Percentiles rank a stretch among this genome's conserved stretches.
These are phyloP conservation scores for Croton laevigatus DNA, from an alignment of 441 rosid species.

Conservation along the genomic window DNA sequence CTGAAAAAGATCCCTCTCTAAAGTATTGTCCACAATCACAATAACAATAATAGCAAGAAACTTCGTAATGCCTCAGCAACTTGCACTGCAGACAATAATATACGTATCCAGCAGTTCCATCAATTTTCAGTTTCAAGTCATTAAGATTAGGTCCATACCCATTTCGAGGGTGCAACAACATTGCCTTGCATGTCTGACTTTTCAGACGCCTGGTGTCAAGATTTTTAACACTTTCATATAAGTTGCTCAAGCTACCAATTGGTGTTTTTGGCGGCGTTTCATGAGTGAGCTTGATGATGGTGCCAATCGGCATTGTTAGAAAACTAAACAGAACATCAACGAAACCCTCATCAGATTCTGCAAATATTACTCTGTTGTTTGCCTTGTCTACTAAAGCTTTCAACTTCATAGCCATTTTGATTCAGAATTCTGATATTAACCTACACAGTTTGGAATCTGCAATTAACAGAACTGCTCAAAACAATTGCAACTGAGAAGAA, in stretches of 20 bases:
- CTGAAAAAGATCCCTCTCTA: too few relatives aligned
- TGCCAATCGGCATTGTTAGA: slow-evolving; percentile 32
- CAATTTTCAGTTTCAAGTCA: slow-evolving; percentile 20
- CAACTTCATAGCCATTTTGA: slow-evolving; percentile 7
- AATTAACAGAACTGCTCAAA: background rate
- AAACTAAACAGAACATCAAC: slow-evolving; percentile 33
- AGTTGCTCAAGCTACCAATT: slow-evolving; percentile 25
- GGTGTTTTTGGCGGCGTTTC: background rate
- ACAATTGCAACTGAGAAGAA: too few relatives aligned
- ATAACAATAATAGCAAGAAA: too few relatives aligned
- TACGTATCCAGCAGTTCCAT: too few relatives aligned
- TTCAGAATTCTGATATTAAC: background rate
- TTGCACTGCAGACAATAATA: background rate
- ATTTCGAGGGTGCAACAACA: slow-evolving; percentile 23
- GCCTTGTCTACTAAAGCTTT: slow-evolving; percentile 25
- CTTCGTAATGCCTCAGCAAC: background rate
- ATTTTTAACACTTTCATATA: slow-evolving; percentile 25
- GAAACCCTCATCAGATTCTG: slow-evolving; percentile 21
- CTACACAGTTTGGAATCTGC: background rate
- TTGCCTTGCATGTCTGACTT: slow-evolving; percentile 15
- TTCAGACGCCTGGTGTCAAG: slow-evolving; percentile 12
- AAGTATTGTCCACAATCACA: background rate
- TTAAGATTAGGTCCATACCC: slow-evolving; percentile 6
- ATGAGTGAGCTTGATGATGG: slow-evolving; percentile 9
- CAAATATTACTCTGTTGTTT: slow-evolving; percentile 24